A percentile compares a stretch with the other conserved stretches of the same genome.
Conservation (phyloP, 352 stramenopile species). For the Thraustochytrium striatum region DNA sequence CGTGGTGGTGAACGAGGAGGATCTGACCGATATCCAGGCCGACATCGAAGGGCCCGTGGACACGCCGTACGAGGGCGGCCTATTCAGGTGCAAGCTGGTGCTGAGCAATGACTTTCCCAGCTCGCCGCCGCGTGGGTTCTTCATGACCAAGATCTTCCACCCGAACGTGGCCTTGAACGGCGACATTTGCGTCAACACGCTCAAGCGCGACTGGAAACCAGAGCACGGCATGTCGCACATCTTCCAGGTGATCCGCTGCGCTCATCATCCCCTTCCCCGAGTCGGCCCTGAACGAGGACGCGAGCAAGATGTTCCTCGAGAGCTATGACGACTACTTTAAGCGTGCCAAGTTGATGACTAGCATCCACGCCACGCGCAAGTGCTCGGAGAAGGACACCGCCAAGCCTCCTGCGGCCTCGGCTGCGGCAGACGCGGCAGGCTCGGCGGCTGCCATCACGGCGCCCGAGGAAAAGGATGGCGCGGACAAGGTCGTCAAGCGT, state of each 20-base stretch:
- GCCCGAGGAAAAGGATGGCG: conserved; percentile 42
- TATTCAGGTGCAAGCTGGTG: conserved; percentile 92
- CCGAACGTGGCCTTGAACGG: conserved; percentile 94
- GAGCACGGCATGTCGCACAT: conserved; percentile 90
- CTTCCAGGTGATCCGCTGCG: conserved; percentile 93
- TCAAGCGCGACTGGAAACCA: conserved; percentile 96
- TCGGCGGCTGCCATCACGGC: background rate
- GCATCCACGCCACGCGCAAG: conserved; percentile 70
- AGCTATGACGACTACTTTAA: conserved; percentile 94
- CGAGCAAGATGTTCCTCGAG: conserved; percentile 97
- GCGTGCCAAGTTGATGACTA: conserved; percentile 78
- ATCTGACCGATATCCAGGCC: conserved; percentile 84
- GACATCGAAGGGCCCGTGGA: conserved; percentile 91
- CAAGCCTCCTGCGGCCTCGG: background rate
- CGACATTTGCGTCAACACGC: conserved; percentile 99
- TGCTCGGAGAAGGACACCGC: background rate
- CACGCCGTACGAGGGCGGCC: conserved; percentile 92
- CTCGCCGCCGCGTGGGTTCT: conserved; percentile 78
- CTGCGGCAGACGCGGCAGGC: background rate
- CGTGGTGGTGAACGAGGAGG: conserved; percentile 80
- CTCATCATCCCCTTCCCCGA: conserved; percentile 99
- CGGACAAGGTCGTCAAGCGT: background rate
- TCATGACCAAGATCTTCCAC: conserved; percentile 99
- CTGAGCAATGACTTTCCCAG: conserved; percentile 77
- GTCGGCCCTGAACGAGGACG: conserved; percentile 97